Base-by-base conservation (phyloP, 768 basidiomycete genomes). In the Boletellus ananas region DNA sequence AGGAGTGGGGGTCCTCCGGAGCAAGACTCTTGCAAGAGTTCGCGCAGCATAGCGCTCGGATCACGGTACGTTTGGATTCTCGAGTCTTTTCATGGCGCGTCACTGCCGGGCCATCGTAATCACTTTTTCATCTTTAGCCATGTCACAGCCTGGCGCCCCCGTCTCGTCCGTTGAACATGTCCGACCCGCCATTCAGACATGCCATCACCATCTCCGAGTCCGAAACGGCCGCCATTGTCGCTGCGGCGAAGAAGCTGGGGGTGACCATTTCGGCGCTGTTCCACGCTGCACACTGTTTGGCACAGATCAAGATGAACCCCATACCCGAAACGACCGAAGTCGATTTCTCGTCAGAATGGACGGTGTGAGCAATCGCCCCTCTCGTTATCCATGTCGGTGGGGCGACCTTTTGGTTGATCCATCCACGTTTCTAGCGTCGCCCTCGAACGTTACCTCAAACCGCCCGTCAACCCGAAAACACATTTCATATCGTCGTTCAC, bases 231-330 rank as follows among this genome's bases (percentile, higher is more conserved):
- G 52, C 51, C 17, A 42, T 64, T 2, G 21, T 53, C 20, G 47
- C 49, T 12, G 41, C 45, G 37, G 17, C 56, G 10, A 60, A 52
- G 14, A 37, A 43, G 27, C 12, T 51, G 6, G 54, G 62, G 0
- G 34, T 58, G 18, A 43, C 62, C 0, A 20, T 58, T 18, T 45
- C 62, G 4, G 14, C 48, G 8, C 29, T 66, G 17, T 56, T 66
- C 34, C 49, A 61, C 1, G 64, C 63, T 10, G 61, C 63, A 23
- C 48, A 62, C 12, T 54, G 48, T n/a, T 45, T 64, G 39, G 64
- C 59, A 0, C 49, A 56, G 36, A 44, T 56, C 50, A 60, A 46
- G 45, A 52, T 60, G 56, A 62, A 62, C 39, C 59, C 59, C 3
- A 20, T 45, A n/a, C 36, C 49, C 11, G 52, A 21, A 5, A 12